Evolutionary conservation across 164 flowering plant species (phyloP), one percentile per base, ranked within the genome.

Genomic region (Sedum album): DNA sequence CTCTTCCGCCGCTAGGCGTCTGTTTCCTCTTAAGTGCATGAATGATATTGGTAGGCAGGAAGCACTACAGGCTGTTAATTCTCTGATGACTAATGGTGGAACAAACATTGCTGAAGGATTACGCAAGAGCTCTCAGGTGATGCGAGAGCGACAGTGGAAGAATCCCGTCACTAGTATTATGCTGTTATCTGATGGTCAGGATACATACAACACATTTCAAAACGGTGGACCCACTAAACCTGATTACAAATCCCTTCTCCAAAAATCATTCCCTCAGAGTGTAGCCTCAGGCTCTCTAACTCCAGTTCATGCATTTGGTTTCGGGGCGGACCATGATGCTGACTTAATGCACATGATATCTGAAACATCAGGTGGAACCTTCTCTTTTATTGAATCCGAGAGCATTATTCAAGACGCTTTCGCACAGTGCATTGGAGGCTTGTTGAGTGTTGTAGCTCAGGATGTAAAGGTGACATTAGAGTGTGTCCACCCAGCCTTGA

Each of bases 261-360:
- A 96, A 11, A 44, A 48, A 2, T 79, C 88, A 5, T 73, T 79
- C 46, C 78, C 75, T 25, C 74, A 77, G 0, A 67, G 72, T 75
- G 77, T 73, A 21, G 76, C 68, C 2, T 11, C 80, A 0, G 82
- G 79, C 10, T 68, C 70, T 57, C 88, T 81, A 69, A 82, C 90
- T 73, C 97, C 99, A 0, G 93, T 91, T 31, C 99, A 94, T 67
- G 76, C 92, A 33, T 94, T 94, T 73, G 99, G 99, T 25, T 84
- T 86, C 73, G 88, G 91, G 31, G 69, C 78, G 0, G 91, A 86
- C 66, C 91, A 86, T 68, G 99, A 94, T 71, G 90, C 99, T 65
- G 77, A 82, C 36, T 82, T 84, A 14, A 88, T 94, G 97, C 99
- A 94, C 68, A 78, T 90, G 1, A 90, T 94, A 35, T 82, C 99